phyloP scores from a whole-genome alignment of 164 flowering plant genomes.

The Stephania yunnanensis region DNA sequence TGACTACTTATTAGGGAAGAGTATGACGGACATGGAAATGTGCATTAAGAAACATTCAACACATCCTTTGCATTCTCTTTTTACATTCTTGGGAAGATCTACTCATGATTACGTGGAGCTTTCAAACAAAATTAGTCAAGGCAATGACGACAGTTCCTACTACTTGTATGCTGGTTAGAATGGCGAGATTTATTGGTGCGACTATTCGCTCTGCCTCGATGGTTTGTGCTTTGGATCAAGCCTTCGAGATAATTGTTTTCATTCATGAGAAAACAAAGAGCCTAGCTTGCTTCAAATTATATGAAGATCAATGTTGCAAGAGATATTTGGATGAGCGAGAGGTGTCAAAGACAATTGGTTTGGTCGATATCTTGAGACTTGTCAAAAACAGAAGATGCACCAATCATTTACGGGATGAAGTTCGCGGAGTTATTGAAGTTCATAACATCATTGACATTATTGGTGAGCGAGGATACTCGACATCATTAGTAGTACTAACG shows the following conservation, averaged over 20 bases:
- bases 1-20: neutral
- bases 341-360: neutral
- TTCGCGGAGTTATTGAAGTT: neutral
- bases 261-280: neutral
- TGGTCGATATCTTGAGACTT: neutral
- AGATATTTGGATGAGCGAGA: conserved; percentile 2
- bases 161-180: neutral
- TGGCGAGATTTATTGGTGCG: neutral
- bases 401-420: neutral
- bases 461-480: neutral
- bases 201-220: neutral
- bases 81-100: neutral
- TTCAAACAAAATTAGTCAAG: neutral
- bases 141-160: neutral
- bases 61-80: neutral
- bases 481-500: too few relatives aligned
- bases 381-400: neutral
- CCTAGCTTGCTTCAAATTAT: neutral
- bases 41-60: neutral
- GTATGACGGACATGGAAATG: neutral
- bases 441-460: neutral
- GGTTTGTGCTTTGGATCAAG: neutral
- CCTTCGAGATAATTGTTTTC: neutral
- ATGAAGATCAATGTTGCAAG: neutral
- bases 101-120: too few relatives aligned